Conservation (phyloP, 2,329 filamentous ascomycete genomes). For the Dactylellina parvicollis region DNA sequence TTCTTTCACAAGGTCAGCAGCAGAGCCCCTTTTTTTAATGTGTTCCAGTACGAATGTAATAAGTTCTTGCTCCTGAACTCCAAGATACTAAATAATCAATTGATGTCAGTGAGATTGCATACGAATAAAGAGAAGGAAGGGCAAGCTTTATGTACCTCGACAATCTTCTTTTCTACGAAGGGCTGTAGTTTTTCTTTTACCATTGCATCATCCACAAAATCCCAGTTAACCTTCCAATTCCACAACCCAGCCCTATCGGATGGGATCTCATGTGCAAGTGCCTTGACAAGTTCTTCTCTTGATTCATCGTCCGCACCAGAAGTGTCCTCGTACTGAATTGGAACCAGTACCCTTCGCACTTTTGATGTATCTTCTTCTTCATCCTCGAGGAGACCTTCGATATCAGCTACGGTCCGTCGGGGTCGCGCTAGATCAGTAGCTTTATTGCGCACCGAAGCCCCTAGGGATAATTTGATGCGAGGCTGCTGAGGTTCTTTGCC, state of each 20-base stretch:
- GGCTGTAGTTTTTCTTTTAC: conserved; percentile 87
- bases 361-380: conserved; percentile 81
- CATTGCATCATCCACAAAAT: conserved; percentile 82
- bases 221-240: conserved; percentile 93
- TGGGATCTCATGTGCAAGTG: conserved; percentile 89
- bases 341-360: conserved; percentile 78
- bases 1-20: conserved; percentile 84
- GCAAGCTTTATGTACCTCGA: conserved; percentile 68
- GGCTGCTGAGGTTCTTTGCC: conserved; percentile 60
- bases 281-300: conserved; percentile 75
- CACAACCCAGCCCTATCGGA: conserved; percentile 85
- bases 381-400: conserved; percentile 92
- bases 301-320: conserved; percentile 85
- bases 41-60: conserved; percentile 93
- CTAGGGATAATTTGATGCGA: conserved; percentile 84
- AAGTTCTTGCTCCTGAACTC: conserved; percentile 93
- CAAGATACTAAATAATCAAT: conserved; percentile 71
- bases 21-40: conserved; percentile 76
- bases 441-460: conserved; percentile 82
- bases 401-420: conserved; percentile 86
- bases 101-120: not conserved
- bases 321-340: conserved; percentile 81
- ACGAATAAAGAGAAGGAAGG: not conserved
- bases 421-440: conserved; percentile 65
- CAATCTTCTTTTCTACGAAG: conserved; percentile 97